These are phyloP conservation scores for Lentinula sp. DNA, from an alignment of 768 basidiomycete species.

Conservation along the genomic window DNA sequence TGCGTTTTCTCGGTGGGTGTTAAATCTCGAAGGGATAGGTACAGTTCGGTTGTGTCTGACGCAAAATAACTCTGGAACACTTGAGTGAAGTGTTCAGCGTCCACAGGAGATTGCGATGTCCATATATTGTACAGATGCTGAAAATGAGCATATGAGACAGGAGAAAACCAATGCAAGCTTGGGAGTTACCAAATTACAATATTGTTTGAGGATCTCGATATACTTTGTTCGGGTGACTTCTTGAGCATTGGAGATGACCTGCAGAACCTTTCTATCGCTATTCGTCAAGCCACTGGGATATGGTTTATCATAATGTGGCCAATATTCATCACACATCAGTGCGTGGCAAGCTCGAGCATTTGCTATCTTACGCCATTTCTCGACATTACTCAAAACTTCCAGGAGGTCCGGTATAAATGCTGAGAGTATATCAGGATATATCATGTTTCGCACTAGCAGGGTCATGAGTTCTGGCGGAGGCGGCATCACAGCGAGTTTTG, in stretches of 20 bases:
- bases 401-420: not conserved
- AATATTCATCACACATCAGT: not conserved
- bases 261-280: not conserved
- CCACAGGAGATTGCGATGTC: not conserved
- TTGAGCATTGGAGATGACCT: not conserved
- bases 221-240: not conserved
- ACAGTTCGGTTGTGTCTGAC: not conserved
- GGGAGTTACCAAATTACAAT: not conserved
- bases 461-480: constrained; percentile 1
- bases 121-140: not conserved
- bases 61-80: not conserved
- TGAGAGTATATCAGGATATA: not conserved
- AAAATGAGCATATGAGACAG: not conserved
- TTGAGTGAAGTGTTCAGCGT: not conserved
- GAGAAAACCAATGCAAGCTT: not conserved
- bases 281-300: not conserved
- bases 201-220: not conserved
- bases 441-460: not conserved
- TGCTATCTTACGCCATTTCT: not conserved
- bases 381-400: not conserved
- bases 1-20: not conserved
- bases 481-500: not conserved
- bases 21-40: not conserved
- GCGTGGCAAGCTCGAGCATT: not conserved
- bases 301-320: not conserved